Conservation (phyloP, 805 yeast genomes). For the Danielia oregonensis region DNA sequence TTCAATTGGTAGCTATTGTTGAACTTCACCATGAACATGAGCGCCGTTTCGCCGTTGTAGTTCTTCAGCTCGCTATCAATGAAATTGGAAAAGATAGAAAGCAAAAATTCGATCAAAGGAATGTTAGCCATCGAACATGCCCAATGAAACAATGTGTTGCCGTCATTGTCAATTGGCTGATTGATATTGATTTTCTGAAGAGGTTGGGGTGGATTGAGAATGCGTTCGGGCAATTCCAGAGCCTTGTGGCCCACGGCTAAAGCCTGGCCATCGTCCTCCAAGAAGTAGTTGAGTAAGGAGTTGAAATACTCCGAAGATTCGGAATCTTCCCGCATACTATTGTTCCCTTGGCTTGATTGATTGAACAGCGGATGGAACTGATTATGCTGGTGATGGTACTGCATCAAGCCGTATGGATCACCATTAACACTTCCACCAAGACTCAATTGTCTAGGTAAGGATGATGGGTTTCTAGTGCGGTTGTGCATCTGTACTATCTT, state of each 20-base stretch:
- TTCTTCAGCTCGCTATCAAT: constrained; percentile 72
- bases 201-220: constrained; percentile 55
- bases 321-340: constrained; percentile 8
- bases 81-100: constrained; percentile 60
- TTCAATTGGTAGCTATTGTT: constrained; percentile 35
- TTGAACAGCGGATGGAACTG: constrained; percentile 14
- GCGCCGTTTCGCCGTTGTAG: constrained; percentile 81
- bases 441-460: constrained; percentile 19
- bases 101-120: constrained; percentile 57
- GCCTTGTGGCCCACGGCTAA: constrained; percentile 24
- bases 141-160: constrained; percentile 94
- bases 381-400: constrained; percentile 27
- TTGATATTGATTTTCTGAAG: constrained; percentile 61
- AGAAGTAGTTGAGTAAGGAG: constrained; percentile 47
- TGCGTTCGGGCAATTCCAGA: constrained; percentile 30
- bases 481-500: constrained; percentile 21
- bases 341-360: neutral
- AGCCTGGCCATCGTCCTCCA: constrained; percentile 35
- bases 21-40: constrained; percentile 45
- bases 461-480: constrained; percentile 2
- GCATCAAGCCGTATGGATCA: constrained; percentile 31
- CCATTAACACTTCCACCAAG: constrained; percentile 21
- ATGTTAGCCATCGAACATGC: constrained; percentile 86
- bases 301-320: constrained; percentile 35
- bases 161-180: constrained; percentile 87